These are phyloP conservation scores for Sugiyamaella mastotermitis DNA, from an alignment of 805 yeast species.

Conservation along the genomic window DNA sequence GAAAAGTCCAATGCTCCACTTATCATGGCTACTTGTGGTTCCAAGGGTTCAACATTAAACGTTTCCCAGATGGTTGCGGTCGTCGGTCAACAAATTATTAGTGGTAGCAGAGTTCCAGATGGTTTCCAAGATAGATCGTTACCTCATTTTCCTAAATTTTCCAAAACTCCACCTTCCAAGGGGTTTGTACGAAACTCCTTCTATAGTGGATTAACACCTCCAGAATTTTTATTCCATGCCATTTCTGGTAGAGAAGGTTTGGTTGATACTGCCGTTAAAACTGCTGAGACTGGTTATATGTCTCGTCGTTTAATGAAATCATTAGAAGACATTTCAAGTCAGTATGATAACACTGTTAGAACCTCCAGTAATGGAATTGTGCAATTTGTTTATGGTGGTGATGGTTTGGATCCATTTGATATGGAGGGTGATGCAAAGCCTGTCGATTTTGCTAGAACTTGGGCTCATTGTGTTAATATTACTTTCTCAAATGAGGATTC, in stretches of 20 bases:
- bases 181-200: constrained; percentile 97
- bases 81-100: constrained; percentile 97
- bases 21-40: constrained; percentile 99
- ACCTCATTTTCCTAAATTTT: constrained; percentile 93
- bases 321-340: constrained; percentile 88
- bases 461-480: constrained; percentile 84
- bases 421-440: constrained; percentile 99
- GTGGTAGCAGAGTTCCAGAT: constrained; percentile 98
- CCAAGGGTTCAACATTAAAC: constrained; percentile 95
- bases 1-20: constrained; percentile 91
- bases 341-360: constrained; percentile 90
- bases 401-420: constrained; percentile 94
- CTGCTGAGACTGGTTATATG: constrained; percentile 99
- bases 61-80: constrained; percentile 99
- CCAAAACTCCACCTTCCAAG: constrained; percentile 95
- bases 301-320: constrained; percentile 98
- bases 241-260: constrained; percentile 99
- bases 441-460: constrained; percentile 85
- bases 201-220: constrained; percentile 89
- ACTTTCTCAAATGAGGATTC: constrained; percentile 48
- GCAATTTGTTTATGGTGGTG: constrained; percentile 97
- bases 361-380: constrained; percentile 95
- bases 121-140: constrained; percentile 99
- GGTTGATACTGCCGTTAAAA: constrained; percentile 98
- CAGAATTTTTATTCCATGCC: constrained; percentile 96